Evolutionary conservation across 306 rosid genomes (phyloP).

Genomic region (Corylus avellana): DNA sequence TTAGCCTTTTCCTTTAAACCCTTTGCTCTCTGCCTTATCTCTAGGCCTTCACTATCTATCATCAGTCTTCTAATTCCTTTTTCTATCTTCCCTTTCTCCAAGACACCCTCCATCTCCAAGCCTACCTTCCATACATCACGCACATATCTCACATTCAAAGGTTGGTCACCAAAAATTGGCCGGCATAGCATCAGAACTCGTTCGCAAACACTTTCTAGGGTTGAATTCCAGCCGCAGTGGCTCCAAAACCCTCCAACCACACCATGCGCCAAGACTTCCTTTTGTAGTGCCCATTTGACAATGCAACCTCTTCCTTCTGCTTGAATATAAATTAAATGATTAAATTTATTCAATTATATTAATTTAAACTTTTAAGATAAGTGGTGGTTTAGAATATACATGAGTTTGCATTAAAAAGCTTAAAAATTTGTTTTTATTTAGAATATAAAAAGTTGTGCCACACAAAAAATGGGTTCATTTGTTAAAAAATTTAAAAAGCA

Average conservation of each 20-base stretch:
- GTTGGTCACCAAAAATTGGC: background rate
- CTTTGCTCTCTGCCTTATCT: background rate
- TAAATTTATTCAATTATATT: too few species aligned
- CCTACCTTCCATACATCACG: background rate
- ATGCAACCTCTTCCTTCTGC: constrained; percentile 2
- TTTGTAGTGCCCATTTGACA: constrained; percentile 1
- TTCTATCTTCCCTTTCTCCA: background rate
- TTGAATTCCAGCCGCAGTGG: background rate
- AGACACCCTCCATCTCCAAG: constrained; percentile 3
- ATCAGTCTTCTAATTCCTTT: background rate
- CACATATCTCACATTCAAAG: background rate
- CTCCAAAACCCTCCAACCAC: background rate
- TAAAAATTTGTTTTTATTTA: too few species aligned
- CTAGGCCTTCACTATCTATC: background rate
- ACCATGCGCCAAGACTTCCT: background rate
- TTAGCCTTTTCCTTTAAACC: background rate
- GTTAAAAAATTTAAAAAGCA: too few species aligned
- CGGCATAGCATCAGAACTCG: background rate
- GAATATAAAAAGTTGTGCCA: too few species aligned
- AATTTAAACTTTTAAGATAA: too few species aligned
- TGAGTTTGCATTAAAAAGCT: too few species aligned
- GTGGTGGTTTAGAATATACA: too few species aligned
- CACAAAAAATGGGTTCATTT: too few species aligned
- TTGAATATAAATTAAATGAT: too few species aligned
- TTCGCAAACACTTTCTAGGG: background rate